Evolutionary conservation across 768 basidiomycete species (phyloP).

Genomic region (Boletus bicolor): DNA sequence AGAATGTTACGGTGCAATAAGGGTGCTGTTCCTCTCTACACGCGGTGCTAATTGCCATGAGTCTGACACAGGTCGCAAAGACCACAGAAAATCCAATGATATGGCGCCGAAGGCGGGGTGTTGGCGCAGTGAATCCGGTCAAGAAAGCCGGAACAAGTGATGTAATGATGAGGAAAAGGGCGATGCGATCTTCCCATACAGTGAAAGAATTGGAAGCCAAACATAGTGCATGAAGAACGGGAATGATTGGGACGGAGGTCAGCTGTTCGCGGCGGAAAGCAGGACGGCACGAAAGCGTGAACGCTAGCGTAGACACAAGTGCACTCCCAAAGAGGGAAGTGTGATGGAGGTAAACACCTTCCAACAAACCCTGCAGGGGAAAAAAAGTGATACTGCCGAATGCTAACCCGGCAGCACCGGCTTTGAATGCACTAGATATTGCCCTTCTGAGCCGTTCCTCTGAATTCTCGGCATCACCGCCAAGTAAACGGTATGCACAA

Average conservation of each 20-base stretch:
- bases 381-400: slow-evolving; percentile 36
- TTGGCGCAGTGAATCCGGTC: slow-evolving; percentile 65
- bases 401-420: slow-evolving; percentile 35
- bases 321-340: slow-evolving; percentile 47
- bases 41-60: slow-evolving; percentile 80
- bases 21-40: slow-evolving; percentile 95
- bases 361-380: slow-evolving; percentile 32
- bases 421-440: slow-evolving; percentile 33
- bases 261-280: slow-evolving; percentile 28
- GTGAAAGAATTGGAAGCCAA: slow-evolving; percentile 96
- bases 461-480: slow-evolving; percentile 36
- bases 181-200: slow-evolving; percentile 92
- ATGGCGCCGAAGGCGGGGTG: slow-evolving; percentile 62
- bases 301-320: slow-evolving; percentile 43
- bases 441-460: slow-evolving; percentile 40
- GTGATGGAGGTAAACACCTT: slow-evolving; percentile 52
- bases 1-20: slow-evolving; percentile 88
- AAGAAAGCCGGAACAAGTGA: slow-evolving; percentile 60
- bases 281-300: slow-evolving; percentile 43
- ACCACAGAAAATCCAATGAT: slow-evolving; percentile 70
- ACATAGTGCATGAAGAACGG: slow-evolving; percentile 65
- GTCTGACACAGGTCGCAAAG: slow-evolving; percentile 63
- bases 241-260: slow-evolving; percentile 41
- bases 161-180: slow-evolving; percentile 69
- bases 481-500: slow-evolving; percentile 52